phyloP scores from a whole-genome alignment of 2,329 filamentous ascomycete genomes.

The Alternaria angustiovoidea region DNA sequence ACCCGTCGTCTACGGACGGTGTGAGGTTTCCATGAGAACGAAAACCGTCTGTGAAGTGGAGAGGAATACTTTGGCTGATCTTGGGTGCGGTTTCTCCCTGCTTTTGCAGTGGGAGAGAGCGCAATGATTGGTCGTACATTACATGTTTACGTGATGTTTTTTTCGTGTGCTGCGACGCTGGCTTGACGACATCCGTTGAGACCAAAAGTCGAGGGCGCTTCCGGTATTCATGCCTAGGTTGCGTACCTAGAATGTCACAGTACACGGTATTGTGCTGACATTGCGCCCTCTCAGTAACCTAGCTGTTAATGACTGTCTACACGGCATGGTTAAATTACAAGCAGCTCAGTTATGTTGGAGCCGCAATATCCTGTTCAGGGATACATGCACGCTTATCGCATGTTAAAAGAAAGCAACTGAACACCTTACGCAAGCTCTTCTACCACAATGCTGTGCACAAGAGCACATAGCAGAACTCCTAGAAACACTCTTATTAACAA shows the following conservation, averaged over 20 bases:
- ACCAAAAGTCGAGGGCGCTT: background rate
- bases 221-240: background rate
- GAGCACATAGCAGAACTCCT: background rate
- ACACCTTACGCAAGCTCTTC: background rate
- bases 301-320: background rate
- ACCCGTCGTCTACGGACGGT: constrained; percentile 48
- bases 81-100: constrained; percentile 66
- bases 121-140: constrained; percentile 68
- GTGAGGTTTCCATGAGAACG: constrained; percentile 62
- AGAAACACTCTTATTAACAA: too few relatives aligned
- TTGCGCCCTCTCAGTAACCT: background rate
- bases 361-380: background rate
- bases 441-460: background rate
- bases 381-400: background rate
- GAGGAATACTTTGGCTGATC: constrained; percentile 59
- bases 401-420: background rate
- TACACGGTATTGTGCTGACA: background rate
- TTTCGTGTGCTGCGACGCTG: background rate
- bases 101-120: constrained; percentile 61
- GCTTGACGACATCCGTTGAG: background rate
- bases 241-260: background rate
- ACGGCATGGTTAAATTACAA: background rate
- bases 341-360: background rate
- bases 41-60: constrained; percentile 67
- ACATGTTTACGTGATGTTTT: background rate